phyloP scores from a whole-genome alignment of 73 alveolate genomes.

The Tetrahymena malaccensis region DNA sequence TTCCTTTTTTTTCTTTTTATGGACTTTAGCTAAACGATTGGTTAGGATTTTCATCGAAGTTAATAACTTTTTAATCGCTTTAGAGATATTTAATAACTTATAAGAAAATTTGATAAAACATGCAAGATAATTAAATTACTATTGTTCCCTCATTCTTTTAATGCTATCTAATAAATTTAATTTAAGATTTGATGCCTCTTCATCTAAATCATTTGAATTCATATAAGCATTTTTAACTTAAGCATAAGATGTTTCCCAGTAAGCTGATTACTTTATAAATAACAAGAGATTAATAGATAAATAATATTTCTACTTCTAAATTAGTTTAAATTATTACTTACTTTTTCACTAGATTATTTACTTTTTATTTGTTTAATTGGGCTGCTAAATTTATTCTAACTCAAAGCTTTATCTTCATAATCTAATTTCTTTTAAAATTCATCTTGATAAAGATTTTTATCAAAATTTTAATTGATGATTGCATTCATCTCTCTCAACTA shows the following conservation, averaged over 20 bases:
- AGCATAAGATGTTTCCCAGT: not conserved
- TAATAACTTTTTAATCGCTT: not conserved
- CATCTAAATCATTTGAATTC: not conserved
- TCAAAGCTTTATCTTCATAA: not conserved
- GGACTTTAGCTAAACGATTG: not conserved
- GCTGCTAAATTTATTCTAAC: not conserved
- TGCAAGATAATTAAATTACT: not conserved
- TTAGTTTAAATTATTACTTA: not conserved
- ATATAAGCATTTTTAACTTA: not conserved
- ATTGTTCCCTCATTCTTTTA: not conserved
- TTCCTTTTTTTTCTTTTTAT: not conserved
- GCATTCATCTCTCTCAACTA: not conserved
- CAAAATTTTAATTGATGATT: not conserved
- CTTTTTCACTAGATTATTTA: not conserved
- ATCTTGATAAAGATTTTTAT: not conserved
- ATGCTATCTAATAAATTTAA: not conserved
- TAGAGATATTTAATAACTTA: not conserved
- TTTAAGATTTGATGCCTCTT: not conserved
- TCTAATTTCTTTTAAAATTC: not conserved
- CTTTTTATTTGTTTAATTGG: not conserved
- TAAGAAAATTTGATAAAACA: not conserved
- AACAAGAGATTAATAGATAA: no score
- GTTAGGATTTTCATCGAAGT: not conserved
- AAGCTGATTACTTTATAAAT: not conserved
- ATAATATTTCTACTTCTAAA: not conserved